Conservation (phyloP, 495 filamentous ascomycete species). For the Venustampulla echinocandica region DNA sequence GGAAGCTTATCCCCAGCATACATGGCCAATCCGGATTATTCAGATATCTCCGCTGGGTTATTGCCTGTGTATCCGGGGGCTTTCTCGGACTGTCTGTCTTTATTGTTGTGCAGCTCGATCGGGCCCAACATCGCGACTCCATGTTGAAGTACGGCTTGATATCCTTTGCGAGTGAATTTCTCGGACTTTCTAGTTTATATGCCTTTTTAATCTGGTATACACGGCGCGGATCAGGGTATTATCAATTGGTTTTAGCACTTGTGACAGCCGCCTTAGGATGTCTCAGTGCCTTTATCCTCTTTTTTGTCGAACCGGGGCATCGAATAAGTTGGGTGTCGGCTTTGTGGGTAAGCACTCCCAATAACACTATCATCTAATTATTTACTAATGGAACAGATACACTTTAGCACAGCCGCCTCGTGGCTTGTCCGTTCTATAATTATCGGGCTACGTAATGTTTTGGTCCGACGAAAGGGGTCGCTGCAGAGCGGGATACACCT, state of each 20-base stretch:
- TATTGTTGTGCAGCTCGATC: neutral
- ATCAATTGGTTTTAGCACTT: neutral
- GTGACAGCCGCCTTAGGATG: neutral
- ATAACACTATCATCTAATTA: neutral
- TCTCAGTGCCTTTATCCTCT: neutral
- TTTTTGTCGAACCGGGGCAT: neutral
- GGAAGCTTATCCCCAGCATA: neutral
- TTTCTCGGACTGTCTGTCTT: slow-evolving; percentile 1
- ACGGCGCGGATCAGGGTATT: neutral
- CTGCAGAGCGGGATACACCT: neutral
- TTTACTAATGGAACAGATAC: neutral
- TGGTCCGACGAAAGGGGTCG: neutral
- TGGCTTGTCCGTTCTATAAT: slow-evolving; percentile 2
- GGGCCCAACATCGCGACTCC: neutral
- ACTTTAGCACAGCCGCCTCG: neutral
- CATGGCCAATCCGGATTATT: neutral
- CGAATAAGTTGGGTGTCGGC: slow-evolving; percentile 1
- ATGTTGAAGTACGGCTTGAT: neutral
- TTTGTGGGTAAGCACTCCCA: slow-evolving; percentile 1
- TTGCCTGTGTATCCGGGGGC: neutral
- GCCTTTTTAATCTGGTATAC: slow-evolving; percentile 1
- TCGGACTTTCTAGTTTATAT: slow-evolving; percentile 1
- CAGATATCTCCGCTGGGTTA: neutral
- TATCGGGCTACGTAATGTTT: neutral
- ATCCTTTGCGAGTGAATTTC: neutral